Evolutionary conservation across 495 filamentous ascomycete genomes (phyloP).

Genomic region (Sphaerosporella brunnea): DNA sequence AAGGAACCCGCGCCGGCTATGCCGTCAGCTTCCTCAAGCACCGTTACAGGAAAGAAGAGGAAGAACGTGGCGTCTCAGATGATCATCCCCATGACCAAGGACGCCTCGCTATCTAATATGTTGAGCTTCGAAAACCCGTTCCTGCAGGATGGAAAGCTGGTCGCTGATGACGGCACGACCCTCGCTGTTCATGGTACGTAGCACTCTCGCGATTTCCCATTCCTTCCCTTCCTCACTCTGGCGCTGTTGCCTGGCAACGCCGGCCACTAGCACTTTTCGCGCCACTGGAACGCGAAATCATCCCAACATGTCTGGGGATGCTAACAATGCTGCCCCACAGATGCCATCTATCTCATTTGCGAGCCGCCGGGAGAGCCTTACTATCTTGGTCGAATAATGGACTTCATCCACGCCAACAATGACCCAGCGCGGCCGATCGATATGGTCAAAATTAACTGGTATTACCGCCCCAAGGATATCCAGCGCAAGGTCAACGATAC

Average conservation of each 20-base stretch:
- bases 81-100: conserved; percentile 16
- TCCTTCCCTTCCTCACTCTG: background rate
- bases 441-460: conserved; percentile 89
- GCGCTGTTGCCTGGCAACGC: too few relatives aligned
- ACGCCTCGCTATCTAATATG: conserved; percentile 45
- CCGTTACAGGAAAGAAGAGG: conserved; percentile 28
- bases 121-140: conserved; percentile 61
- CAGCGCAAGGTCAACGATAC: conserved; percentile 78
- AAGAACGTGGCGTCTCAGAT: conserved; percentile 19
- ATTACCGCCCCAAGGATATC: conserved; percentile 90
- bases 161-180: conserved; percentile 77
- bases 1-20: conserved; percentile 12
- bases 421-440: conserved; percentile 58
- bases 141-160: conserved; percentile 60
- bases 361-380: conserved; percentile 97
- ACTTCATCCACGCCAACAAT: conserved; percentile 71
- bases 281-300: conserved; percentile 1
- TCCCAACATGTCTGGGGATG: background rate
- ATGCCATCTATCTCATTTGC: conserved; percentile 93
- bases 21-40: conserved; percentile 17
- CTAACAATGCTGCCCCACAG: conserved; percentile 31
- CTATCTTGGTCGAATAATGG: conserved; percentile 94
- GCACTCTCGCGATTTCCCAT: conserved; percentile 3
- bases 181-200: conserved; percentile 70
- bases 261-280: conserved; percentile 4